Conservation (phyloP, 2,329 filamentous ascomycete genomes). For the Talaromyces sp. region DNA sequence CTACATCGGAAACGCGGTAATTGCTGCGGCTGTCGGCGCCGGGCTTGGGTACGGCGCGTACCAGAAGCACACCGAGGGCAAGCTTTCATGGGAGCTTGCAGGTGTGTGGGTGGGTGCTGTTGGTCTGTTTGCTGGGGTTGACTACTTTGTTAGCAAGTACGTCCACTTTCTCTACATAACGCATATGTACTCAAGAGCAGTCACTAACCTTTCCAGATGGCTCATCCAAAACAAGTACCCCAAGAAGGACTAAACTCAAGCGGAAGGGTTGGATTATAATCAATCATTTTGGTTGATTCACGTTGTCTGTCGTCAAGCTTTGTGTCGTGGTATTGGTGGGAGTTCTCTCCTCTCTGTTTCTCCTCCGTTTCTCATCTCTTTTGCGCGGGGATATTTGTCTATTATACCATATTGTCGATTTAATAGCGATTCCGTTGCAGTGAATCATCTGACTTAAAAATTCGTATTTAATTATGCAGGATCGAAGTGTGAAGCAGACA, state of each 20-base stretch:
- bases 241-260: constrained; percentile 24
- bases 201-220: constrained; percentile 32
- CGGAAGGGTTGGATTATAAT: background rate
- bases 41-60: constrained; percentile 45
- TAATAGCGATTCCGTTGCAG: background rate
- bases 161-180: constrained; percentile 14
- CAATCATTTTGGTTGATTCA: background rate
- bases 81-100: constrained; percentile 42
- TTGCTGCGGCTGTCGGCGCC: constrained; percentile 35
- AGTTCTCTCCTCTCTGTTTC: constrained; percentile 16
- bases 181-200: background rate
- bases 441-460: background rate
- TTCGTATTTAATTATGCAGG: background rate
- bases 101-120: constrained; percentile 39
- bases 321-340: constrained; percentile 15
- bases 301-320: background rate
- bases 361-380: background rate
- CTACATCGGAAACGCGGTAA: constrained; percentile 40
- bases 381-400: constrained; percentile 13
- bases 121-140: constrained; percentile 38
- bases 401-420: constrained; percentile 11
- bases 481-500: background rate
- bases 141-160: constrained; percentile 48
- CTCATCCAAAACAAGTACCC: constrained; percentile 48
- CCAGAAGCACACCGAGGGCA: constrained; percentile 40